phyloP scores from a whole-genome alignment of 164 flowering plant species.

The Berberis vulgaris region DNA sequence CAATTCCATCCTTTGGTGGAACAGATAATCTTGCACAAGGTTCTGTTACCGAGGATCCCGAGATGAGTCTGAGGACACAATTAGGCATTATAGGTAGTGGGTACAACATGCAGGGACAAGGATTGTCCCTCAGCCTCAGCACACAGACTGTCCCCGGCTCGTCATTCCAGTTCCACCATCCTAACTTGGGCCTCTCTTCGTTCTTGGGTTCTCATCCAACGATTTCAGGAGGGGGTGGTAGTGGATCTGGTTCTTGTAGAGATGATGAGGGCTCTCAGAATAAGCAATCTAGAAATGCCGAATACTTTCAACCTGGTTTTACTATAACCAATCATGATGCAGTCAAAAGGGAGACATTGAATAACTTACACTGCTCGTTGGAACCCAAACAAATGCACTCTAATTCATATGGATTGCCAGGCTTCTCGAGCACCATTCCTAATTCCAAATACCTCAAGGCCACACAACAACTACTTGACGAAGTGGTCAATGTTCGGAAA shows the following conservation, averaged over 20 bases:
- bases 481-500: slow-evolving; percentile 60
- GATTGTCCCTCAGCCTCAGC: slow-evolving; percentile 68
- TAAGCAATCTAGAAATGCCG: slow-evolving; percentile 24
- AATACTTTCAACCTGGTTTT: slow-evolving; percentile 23
- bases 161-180: slow-evolving; percentile 34
- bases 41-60: slow-evolving; percentile 25
- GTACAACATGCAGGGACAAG: slow-evolving; percentile 40
- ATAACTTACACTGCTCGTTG: slow-evolving; percentile 16
- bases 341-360: slow-evolving; percentile 23
- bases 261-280: slow-evolving; percentile 23
- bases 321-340: slow-evolving; percentile 20
- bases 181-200: slow-evolving; percentile 29
- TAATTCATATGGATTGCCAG: slow-evolving; percentile 23
- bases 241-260: slow-evolving; percentile 23
- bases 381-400: slow-evolving; percentile 20
- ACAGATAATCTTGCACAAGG: slow-evolving; percentile 18
- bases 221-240: slow-evolving; percentile 27
- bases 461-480: slow-evolving; percentile 76
- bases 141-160: slow-evolving; percentile 33
- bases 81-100: slow-evolving; percentile 29
- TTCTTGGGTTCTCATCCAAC: slow-evolving; percentile 33
- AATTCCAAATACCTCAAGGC: slow-evolving; percentile 67
- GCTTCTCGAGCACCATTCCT: slow-evolving; percentile 23
- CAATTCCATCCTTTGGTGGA: slow-evolving; percentile 22
- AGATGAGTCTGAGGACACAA: slow-evolving; percentile 24